Conservation (phyloP, 2,329 filamentous ascomycete genomes). For the Nothophoma quercina region DNA sequence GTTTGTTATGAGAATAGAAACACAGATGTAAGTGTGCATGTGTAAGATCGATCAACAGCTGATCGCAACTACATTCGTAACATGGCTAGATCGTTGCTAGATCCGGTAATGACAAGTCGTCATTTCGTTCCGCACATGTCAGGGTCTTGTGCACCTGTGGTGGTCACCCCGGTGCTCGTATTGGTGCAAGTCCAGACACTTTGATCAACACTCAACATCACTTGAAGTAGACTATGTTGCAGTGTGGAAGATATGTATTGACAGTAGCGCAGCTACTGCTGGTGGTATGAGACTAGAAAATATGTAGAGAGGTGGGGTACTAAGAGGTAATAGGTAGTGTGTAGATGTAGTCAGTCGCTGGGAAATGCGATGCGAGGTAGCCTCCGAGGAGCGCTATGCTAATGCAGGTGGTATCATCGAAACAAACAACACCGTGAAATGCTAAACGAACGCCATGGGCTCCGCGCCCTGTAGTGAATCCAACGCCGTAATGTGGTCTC, state of each 20-base stretch:
- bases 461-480: slow-evolving; percentile 16
- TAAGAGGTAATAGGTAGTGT: slow-evolving; percentile 3
- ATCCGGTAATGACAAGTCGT: slow-evolving; percentile 5
- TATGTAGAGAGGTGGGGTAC: slow-evolving; percentile 5
- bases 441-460: slow-evolving; percentile 33
- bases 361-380: slow-evolving; percentile 9
- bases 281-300: slow-evolving; percentile 17
- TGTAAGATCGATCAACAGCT: slow-evolving; percentile 2
- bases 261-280: slow-evolving; percentile 18
- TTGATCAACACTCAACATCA: neutral
- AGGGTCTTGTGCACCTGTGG: no score
- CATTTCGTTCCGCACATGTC: neutral
- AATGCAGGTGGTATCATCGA: slow-evolving; percentile 37
- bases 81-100: neutral
- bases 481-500: slow-evolving; percentile 2
- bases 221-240: no score
- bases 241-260: slow-evolving; percentile 13
- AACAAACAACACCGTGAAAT: slow-evolving; percentile 39
- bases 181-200: slow-evolving; percentile 1
- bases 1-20: slow-evolving; percentile 1
- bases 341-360: no score
- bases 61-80: slow-evolving; percentile 1
- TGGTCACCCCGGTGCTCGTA: slow-evolving; percentile 1
- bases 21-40: neutral
- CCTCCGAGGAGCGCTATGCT: slow-evolving; percentile 10